Evolutionary conservation across 768 basidiomycete genomes (phyloP), one percentile per base, ranked within the genome.

Genomic region (Peribolospora kevripleyi): DNA sequence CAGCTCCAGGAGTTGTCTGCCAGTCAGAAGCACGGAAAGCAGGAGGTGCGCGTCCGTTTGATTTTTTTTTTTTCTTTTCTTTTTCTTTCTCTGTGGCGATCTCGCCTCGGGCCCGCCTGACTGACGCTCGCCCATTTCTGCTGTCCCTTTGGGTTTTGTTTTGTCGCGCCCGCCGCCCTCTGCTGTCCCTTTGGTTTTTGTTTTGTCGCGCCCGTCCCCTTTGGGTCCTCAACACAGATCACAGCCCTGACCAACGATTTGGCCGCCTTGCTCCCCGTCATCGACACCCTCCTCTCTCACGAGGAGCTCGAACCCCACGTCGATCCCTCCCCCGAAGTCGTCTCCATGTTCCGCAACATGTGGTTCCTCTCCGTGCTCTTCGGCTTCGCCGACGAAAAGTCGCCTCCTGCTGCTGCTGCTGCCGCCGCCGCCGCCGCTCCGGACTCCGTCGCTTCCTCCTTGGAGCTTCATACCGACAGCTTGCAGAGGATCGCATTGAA

Each of bases 341-440:
- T 81, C 8, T 71, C 77, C 4, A 70, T 86, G 25, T 97, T 93
- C 74, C 77, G 88, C 48, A 87, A 85, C 63, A 73, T 88, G 68
- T 98, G 91, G 91, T 87, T 90, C 68, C 68, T 95, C 14, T 87
- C 84, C 64, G 76, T 83, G 37, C 74, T 91, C 11, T 87, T 91
- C 62, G 76, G 80, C 25, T 82, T 95, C 61, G 80, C 84, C 3
- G 42, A 25, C 25, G 25, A 25, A 52, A 7, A 52, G 51, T 69
- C 68, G 5, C 61, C 64, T 2, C 67, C 71, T 49, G 13, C 39
- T 14, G 71, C 73, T 42, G 72, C 73, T 41, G 71, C 70, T 25
- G 77, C 78, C 48, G 45, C 59, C 59, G n/a, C 25, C 25, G 25
- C 25, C 25, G 25, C 25, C 25, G 25, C 25, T 25, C 51, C 48